Base-by-base conservation (phyloP, 2,329 filamentous ascomycete genomes). In the Penicillium sp. region DNA sequence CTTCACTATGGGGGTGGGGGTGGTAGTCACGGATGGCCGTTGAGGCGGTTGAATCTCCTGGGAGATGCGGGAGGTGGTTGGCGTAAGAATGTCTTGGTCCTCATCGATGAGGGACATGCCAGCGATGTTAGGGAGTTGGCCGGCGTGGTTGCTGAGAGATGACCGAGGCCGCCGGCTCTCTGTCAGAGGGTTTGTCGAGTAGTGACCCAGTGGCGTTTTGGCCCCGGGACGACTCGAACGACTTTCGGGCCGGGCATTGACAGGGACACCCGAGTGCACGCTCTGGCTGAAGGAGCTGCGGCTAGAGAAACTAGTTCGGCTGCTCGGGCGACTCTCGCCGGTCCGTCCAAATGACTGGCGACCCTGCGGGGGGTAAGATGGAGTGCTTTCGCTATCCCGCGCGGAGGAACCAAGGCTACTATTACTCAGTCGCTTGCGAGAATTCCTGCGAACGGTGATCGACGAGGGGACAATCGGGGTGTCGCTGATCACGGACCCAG, bases 251-350 rank as follows among this genome's bases (percentile, higher is more conserved):
- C 87, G 82, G 23, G 84, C 78, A 2, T 53, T 57, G 8, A 80
- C 66, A 1, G 73, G 69, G 51, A 71, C 63, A 38, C 74, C 70
- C 15, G 70, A 68, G 54, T 74, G 68, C 55, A 76, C 65, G 63
- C 73, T 69, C 25, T 76, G 72, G 54, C 75, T 76, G 57, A 75
- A 67, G 9, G 76, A 76, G 61, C 71, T 74, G 57, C 69, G 72
- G 55, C 73, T 72, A 76, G 81, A 75, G 81, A 64, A 75, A 70
- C 87, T 89, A 65, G 88, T 85, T 62, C 89, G 86, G 68, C 89
- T 92, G 76, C 85, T 89, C 16, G 90, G 89, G 34, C 90, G 86
- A 64, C 85, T 87, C 62, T 82, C 77, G 34, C 72, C 70, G 29
- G 70, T 70, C 46, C 70, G 65, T 47, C 82, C 79, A 60, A 81